Percentiles rank a stretch among this genome's conserved stretches.
These are phyloP conservation scores for Macrophomina phaseolina DNA, from an alignment of 2,329 filamentous ascomycete species.

Conservation along the genomic window DNA sequence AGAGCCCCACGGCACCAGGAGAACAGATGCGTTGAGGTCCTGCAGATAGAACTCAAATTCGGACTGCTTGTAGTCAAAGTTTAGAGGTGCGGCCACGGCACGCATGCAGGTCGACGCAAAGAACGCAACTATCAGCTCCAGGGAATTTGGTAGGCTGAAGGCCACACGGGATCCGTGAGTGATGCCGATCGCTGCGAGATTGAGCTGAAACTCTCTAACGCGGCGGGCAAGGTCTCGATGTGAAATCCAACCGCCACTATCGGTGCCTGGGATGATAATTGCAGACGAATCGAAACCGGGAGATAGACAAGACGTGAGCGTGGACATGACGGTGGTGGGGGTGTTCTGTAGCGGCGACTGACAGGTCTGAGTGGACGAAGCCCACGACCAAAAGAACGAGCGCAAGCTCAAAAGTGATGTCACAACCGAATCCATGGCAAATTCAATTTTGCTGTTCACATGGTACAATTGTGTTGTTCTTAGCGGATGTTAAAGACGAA, in stretches of 20 bases:
- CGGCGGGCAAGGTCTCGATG: conserved; percentile 1
- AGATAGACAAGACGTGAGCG: conserved; percentile 26
- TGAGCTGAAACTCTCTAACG: conserved; percentile 44
- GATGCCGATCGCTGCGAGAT: conserved; percentile 50
- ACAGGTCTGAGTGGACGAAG: not conserved
- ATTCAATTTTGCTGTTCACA: not conserved
- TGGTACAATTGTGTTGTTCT: not conserved
- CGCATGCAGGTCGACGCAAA: conserved; percentile 76
- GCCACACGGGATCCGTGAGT: conserved; percentile 58
- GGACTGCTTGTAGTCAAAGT: conserved; percentile 79
- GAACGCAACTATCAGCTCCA: conserved; percentile 78
- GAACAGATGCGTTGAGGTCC: conserved; percentile 73
- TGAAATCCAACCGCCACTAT: not conserved
- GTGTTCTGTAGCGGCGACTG: not conserved
- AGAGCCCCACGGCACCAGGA: conserved; percentile 71
- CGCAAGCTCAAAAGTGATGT: not conserved
- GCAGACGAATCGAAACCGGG: conserved; percentile 26
- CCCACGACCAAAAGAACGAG: conserved; percentile 4
- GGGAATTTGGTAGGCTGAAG: conserved; percentile 65
- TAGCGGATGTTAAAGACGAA: conserved; percentile 3
- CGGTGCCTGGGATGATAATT: not conserved
- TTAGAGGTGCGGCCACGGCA: conserved; percentile 75
- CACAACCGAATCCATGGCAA: not conserved
- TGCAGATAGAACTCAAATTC: conserved; percentile 87
- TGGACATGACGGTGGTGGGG: conserved; percentile 24